phyloP scores from a whole-genome alignment of 805 yeast species.

The Millerozyma acaciae region DNA sequence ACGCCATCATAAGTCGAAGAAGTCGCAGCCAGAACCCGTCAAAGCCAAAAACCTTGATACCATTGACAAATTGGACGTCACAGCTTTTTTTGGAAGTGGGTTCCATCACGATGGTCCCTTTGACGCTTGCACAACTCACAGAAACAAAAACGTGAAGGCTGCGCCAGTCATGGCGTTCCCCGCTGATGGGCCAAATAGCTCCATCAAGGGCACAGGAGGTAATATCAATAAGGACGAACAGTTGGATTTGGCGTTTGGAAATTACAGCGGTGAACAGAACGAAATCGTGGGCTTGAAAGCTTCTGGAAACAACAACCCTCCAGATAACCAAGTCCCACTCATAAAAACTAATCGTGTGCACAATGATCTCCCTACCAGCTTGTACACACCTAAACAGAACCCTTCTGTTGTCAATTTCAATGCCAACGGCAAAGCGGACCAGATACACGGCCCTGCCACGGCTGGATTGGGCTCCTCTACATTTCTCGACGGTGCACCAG shows the following conservation, averaged over 20 bases:
- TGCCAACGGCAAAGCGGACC: conserved; percentile 59
- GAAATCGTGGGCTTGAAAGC: conserved; percentile 32
- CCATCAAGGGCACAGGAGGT: conserved; percentile 67
- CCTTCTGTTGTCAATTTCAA: conserved; percentile 65
- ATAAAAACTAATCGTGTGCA: conserved; percentile 16
- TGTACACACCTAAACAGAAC: conserved; percentile 44
- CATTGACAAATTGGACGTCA: conserved; percentile 92
- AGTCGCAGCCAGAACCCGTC: conserved; percentile 40
- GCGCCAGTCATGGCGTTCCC: conserved; percentile 98
- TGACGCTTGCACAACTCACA: conserved; percentile 96
- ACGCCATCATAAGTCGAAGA: conserved; percentile 30
- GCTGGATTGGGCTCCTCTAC: conserved; percentile 90
- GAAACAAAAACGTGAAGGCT: conserved; percentile 68
- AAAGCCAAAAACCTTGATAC: conserved; percentile 80
- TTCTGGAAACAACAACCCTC: conserved; percentile 7
- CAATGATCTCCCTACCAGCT: conserved; percentile 17
- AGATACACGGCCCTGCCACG: conserved; percentile 82
- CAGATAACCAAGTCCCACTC: conserved; percentile 9
- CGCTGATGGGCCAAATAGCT: conserved; percentile 87
- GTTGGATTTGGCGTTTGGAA: conserved; percentile 76
- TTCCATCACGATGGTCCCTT: conserved; percentile 99
- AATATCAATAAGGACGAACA: conserved; percentile 45
- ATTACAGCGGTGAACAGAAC: conserved; percentile 41
- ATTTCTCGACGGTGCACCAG: conserved; percentile 95
- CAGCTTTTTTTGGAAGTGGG: conserved; percentile 88